A percentile compares a stretch with the other conserved stretches of the same genome.
These are phyloP conservation scores for Boletellus sp. DNA, from an alignment of 768 basidiomycete species.

Conservation along the genomic window DNA sequence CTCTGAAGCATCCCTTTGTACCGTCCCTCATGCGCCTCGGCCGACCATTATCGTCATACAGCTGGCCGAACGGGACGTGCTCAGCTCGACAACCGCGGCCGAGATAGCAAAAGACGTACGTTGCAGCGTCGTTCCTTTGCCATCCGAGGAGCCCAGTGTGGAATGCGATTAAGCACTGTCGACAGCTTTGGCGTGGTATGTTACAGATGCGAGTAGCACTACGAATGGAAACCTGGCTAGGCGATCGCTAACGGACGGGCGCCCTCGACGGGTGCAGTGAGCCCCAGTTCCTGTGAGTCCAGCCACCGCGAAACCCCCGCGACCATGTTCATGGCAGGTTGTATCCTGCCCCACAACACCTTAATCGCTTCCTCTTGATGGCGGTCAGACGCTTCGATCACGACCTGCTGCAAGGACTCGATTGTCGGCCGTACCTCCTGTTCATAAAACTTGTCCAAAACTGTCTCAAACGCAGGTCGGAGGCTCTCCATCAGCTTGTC, in stretches of 20 bases:
- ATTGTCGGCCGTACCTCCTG: conserved; percentile 21
- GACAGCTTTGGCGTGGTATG: conserved; percentile 6
- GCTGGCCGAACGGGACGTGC: conserved; percentile 10
- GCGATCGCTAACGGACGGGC: not conserved
- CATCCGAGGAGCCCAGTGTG: not conserved
- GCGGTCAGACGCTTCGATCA: conserved; percentile 13
- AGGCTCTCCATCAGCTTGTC: conserved; percentile 19
- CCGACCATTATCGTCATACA: conserved; percentile 29
- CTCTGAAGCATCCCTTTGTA: conserved; percentile 19
- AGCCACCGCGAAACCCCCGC: conserved; percentile 29
- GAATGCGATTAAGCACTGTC: no score
- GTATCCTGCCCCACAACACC: conserved; percentile 26
- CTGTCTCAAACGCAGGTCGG: conserved; percentile 16
- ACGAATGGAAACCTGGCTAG: conserved; percentile 11
- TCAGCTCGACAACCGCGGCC: conserved; percentile 1
- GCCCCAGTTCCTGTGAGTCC: conserved; percentile 26
- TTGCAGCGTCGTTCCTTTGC: conserved; percentile 29
- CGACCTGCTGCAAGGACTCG: conserved; percentile 6
- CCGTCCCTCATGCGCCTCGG: conserved; percentile 22
- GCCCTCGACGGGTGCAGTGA: conserved; percentile 17
- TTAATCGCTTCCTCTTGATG: conserved; percentile 21
- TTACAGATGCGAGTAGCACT: conserved; percentile 14
- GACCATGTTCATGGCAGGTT: conserved; percentile 32
- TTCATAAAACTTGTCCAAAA: conserved; percentile 22
- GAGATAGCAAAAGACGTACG: conserved; percentile 17